Base-by-base conservation (phyloP, 2,329 filamentous ascomycete genomes). In the Alternaria alternata region DNA sequence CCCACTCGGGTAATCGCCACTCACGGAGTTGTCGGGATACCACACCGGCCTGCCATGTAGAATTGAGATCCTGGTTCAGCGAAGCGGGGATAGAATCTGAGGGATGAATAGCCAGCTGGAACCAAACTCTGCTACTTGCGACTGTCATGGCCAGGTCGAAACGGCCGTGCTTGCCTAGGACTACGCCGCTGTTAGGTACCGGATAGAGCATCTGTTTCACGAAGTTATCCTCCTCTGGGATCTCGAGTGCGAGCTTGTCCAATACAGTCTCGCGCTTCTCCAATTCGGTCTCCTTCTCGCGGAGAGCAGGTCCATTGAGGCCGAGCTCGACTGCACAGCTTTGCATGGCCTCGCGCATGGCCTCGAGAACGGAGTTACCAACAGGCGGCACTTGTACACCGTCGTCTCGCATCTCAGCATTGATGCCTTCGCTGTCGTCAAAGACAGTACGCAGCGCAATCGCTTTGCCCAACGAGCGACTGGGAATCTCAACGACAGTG, bases 1-100 rank as follows among this genome's bases (percentile, higher is more conserved):
- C 92, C 95, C 95, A 99, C 78, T 99, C 95, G 0, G 95, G 91
- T 16, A 99, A 83, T 71, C 95, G 88, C 94, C 95, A 99, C 3
- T 93, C 88, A 18, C 95, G 91, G 18, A 99, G 86, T 78, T 99
- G 95, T 59, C 93, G 90, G 3, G 95, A 99, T 0, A 99, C 91
- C 2, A 91, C 89, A 24, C 93, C 93, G 1, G 95, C 95, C 49
- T 94, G 97, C 95, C 95, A 99, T 1, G 92, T 91, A n/a, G 88
- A 91, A 36, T 89, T 85, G 0, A 91, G 87, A 22, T 92, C 82
- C 20, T 88, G 86, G n/a, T 91, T 90, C 22, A 97, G 81, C 59
- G 86, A 89, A 7, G 89, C 87, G 0, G 94, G 93, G 0, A 87
- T 84, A 47, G 96, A 92, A 68, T 99, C 95, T 0, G 92, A 97